A percentile compares a stretch with the other conserved stretches of the same genome.
Conservation (phyloP, 163 green algal genomes). For the Coccomyxa subellipsoidea region DNA sequence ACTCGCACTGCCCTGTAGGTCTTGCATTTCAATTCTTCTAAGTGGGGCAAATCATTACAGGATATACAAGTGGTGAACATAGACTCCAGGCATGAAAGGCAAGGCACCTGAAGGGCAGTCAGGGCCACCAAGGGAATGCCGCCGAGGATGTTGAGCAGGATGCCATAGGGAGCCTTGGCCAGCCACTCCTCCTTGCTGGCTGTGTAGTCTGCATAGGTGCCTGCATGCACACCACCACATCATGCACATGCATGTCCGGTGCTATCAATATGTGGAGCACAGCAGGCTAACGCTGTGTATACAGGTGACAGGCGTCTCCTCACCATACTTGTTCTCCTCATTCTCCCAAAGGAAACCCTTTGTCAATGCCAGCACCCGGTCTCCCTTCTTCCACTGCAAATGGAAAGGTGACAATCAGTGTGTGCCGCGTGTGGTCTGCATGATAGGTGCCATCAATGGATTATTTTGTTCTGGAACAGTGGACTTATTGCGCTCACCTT, state of each 20-base stretch:
- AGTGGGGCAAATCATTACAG: too few species aligned
- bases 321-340: neutral
- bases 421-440: too few species aligned
- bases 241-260: too few species aligned
- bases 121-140: constrained; percentile 46
- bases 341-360: constrained; percentile 11
- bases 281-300: too few species aligned
- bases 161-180: constrained; percentile 22
- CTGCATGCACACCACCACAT: constrained; percentile 6
- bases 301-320: too few species aligned
- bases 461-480: too few species aligned
- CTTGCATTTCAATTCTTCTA: too few species aligned
- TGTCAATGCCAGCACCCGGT: constrained; percentile 42
- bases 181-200: constrained; percentile 21
- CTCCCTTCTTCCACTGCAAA: constrained; percentile 44
- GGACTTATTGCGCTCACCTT: neutral
- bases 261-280: too few species aligned
- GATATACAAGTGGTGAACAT: too few species aligned
- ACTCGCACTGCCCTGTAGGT: too few species aligned
- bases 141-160: constrained; percentile 26
- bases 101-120: constrained; percentile 49
- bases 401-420: neutral
- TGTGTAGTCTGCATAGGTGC: constrained; percentile 38
- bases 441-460: too few species aligned
- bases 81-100: too few species aligned